These are phyloP conservation scores for Rhodosporidiobolus odoratus DNA, from an alignment of 768 basidiomycete genomes.

Conservation along the genomic window DNA sequence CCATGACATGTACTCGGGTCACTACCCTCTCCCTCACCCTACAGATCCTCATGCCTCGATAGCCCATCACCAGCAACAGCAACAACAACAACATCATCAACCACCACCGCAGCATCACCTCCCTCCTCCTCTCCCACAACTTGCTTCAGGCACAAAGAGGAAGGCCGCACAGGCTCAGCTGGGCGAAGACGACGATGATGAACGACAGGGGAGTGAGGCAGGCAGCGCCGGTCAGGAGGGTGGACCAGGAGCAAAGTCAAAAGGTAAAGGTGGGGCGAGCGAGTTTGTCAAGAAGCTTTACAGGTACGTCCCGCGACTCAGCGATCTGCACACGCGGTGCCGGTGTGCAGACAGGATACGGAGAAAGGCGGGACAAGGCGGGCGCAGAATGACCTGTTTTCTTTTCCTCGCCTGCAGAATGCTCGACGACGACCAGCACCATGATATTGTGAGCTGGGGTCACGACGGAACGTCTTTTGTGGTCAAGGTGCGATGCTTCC, in stretches of 20 bases:
- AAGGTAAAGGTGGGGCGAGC: conserved; percentile 50
- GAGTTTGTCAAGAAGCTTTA: conserved; percentile 93
- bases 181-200: conserved; percentile 29
- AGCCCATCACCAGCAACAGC: neutral
- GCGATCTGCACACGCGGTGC: neutral
- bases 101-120: neutral
- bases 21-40: conserved; percentile 7
- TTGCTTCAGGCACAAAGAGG: neutral
- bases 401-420: conserved; percentile 55
- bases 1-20: conserved; percentile 11
- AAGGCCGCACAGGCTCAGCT: conserved; percentile 8
- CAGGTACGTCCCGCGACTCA: conserved; percentile 56
- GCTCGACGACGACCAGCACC: conserved; percentile 72
- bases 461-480: conserved; percentile 81
- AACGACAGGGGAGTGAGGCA: conserved; percentile 20
- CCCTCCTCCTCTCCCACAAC: neutral
- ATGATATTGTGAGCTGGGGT: conserved; percentile 74
- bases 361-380: neutral
- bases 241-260: neutral
- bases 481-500: conserved; percentile 58
- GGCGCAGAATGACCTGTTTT: neutral
- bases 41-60: neutral
- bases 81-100: neutral
- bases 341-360: neutral
- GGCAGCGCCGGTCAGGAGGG: conserved; percentile 1